Evolutionary conservation across 352 stramenopile genomes (phyloP).

Genomic region (Phytophthora boehmeriae): DNA sequence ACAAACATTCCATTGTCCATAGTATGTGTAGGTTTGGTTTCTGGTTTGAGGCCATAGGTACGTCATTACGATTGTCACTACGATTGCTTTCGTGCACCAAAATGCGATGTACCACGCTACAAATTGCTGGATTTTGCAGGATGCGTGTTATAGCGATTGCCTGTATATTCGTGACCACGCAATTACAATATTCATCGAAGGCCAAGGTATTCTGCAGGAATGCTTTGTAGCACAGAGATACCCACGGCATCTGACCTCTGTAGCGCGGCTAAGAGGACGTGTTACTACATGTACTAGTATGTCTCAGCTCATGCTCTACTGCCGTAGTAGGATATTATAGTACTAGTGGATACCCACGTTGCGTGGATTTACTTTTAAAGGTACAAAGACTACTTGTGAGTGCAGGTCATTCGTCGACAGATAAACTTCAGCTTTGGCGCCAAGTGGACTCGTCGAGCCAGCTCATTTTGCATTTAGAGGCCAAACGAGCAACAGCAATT

Average conservation of each 20-base stretch:
- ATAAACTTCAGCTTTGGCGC: no score
- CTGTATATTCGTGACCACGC: neutral
- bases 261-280: no score
- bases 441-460: neutral
- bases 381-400: no score
- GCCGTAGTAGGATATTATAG: no score
- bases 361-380: no score
- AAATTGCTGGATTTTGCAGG: neutral
- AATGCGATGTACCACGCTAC: neutral
- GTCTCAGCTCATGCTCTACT: no score
- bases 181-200: neutral
- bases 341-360: no score
- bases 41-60: neutral
- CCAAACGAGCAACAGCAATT: constrained; percentile 7
- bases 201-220: neutral
- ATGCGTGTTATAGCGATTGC: neutral
- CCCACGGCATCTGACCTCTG: no score
- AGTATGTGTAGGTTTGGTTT: neutral
- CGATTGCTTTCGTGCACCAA: no score
- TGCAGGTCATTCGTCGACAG: no score
- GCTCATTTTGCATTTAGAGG: constrained; percentile 20
- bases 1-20: neutral
- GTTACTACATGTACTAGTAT: no score
- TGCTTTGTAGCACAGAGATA: neutral
- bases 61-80: neutral